These are phyloP conservation scores for Elongisporangium senticosum DNA, from an alignment of 352 stramenopile species.

Conservation along the genomic window DNA sequence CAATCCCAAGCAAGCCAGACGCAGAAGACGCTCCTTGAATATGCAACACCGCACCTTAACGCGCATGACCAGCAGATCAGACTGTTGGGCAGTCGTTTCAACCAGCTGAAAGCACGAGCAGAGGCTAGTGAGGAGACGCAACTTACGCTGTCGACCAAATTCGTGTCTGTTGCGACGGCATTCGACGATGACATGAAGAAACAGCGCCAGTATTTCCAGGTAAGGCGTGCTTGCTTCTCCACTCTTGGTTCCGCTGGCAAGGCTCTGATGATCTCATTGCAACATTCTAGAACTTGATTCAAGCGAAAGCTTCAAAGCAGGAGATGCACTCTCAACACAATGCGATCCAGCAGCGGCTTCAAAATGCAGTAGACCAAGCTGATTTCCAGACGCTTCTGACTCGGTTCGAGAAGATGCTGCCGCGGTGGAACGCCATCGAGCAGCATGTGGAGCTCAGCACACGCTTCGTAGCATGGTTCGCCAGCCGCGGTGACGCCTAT, in stretches of 20 bases:
- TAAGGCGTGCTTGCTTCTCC: background rate
- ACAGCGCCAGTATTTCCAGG: background rate
- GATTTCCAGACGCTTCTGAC: slow-evolving; percentile 10
- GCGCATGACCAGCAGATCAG: background rate
- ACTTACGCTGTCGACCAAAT: background rate
- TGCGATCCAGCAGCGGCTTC: slow-evolving; percentile 6
- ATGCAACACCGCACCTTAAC: background rate
- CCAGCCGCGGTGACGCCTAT: slow-evolving; percentile 54
- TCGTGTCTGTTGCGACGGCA: background rate
- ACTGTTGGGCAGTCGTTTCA: background rate
- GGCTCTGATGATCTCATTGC: background rate
- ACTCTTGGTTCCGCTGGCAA: too few species aligned
- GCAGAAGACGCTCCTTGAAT: background rate
- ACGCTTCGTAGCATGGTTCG: slow-evolving; percentile 75
- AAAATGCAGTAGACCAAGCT: slow-evolving; percentile 2
- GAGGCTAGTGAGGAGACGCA: background rate
- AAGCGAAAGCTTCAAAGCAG: slow-evolving; percentile 13
- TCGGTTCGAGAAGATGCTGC: slow-evolving; percentile 6
- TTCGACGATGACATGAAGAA: background rate
- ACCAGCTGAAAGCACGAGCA: background rate
- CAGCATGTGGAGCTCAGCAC: slow-evolving; percentile 46
- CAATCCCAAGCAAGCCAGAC: background rate
- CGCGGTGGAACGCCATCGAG: slow-evolving; percentile 23
- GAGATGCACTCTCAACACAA: slow-evolving; percentile 13
- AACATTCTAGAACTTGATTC: slow-evolving; percentile 10